Evolutionary conservation across 2,329 filamentous ascomycete species (phyloP), one percentile per base, ranked within the genome.

Genomic region (Aspergillus calidoustus): DNA sequence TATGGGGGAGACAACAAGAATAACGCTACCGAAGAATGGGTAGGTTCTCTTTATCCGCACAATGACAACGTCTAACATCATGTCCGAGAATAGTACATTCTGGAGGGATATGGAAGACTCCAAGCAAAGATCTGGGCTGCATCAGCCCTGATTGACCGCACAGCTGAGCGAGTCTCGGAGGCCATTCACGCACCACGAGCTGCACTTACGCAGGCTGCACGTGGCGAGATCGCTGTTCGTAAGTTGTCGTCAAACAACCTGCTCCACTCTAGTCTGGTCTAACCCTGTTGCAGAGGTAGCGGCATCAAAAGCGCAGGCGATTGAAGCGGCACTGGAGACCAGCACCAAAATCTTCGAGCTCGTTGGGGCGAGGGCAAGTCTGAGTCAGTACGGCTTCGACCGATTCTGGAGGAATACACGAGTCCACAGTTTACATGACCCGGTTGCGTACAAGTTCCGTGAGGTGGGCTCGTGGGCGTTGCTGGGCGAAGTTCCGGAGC

Each of bases 371-470:
- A 82, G 84, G 62, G 81, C 86, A 0, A 89, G 87, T 0, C 81
- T 82, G 0, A 77, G 77, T 57, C 88, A 83, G 66, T 82, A 87
- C 1, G 86, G 86, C 0, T 74, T 90, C 61, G 88, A 89, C 76
- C 77, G 87, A 1, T 90, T 87, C 73, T 90, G 86, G 86, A 80
- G 87, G 50, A 87, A 90, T 68, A 77, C 89, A n/a, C 74, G 88
- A 5, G 89, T 87, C 4, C 88, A 90, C 74, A 85, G 83, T 0
- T 72, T 90, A 67, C 87, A 90, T 74, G 88, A 90, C 72, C 87
- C 87, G 0, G 86, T 90, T 30, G 84, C 87, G 25, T 89, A 89
- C 68, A 89, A 89, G 80, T 87, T 88, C 60, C 74, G 84, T 3
- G 87, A 90, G 73, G 67, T 89, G 55, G 87, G 87, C 0, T 75